Evolutionary conservation across 257 asterid species (phyloP).

Genomic region (Agastache rugosa): DNA sequence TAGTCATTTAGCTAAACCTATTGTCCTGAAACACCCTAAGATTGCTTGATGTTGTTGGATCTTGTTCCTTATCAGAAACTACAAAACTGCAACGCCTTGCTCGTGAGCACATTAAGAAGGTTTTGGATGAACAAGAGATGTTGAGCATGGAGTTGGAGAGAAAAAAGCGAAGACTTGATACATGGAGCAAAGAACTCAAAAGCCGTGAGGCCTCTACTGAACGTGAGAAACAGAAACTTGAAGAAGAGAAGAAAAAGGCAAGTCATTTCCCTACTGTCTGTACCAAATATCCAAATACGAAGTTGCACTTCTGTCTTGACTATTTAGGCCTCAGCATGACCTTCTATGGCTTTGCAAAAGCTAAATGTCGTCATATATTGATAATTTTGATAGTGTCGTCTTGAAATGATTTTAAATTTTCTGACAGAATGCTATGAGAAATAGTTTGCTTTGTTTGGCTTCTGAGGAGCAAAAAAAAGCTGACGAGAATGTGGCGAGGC

Average conservation of each 20-base stretch:
- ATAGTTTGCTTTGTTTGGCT: constrained; percentile 61
- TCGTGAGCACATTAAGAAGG: constrained; percentile 62
- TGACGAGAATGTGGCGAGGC: constrained; percentile 62
- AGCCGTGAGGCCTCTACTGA: constrained; percentile 74
- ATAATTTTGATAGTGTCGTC: not conserved
- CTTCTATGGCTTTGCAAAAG: constrained; percentile 7
- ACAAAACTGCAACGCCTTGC: constrained; percentile 67
- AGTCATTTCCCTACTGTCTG: not conserved
- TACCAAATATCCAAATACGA: not conserved
- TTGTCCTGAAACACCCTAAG: not conserved
- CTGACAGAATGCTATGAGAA: constrained; percentile 66
- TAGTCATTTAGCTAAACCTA: constrained; percentile 18
- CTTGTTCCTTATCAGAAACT: constrained; percentile 49
- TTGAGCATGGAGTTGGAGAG: constrained; percentile 61
- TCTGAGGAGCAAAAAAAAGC: constrained; percentile 71
- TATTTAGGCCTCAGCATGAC: not conserved
- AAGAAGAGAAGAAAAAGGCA: constrained; percentile 80
- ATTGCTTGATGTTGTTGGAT: constrained; percentile 18
- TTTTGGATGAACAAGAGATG: constrained; percentile 69
- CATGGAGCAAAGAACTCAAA: constrained; percentile 75
- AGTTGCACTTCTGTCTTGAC: not conserved
- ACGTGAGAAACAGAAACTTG: constrained; percentile 75
- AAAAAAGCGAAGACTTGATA: constrained; percentile 61
- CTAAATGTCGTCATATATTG: not conserved
- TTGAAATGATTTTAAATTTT: not conserved